Percentiles rank a stretch among this genome's conserved stretches.
Evolutionary conservation across 139 green algal species (phyloP).

Genomic region (Coccomyxa sp.): DNA sequence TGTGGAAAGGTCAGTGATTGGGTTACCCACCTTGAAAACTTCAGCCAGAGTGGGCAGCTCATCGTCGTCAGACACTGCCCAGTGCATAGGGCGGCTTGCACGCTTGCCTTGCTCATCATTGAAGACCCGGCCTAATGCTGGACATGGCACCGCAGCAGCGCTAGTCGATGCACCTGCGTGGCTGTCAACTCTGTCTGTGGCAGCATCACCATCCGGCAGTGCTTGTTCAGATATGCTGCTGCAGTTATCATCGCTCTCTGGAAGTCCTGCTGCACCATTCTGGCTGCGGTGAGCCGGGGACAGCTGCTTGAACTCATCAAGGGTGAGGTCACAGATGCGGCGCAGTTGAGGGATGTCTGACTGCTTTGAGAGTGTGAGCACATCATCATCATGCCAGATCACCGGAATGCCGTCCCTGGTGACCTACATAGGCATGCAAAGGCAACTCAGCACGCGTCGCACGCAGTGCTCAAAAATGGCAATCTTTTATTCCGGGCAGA

Average conservation of each 20-base stretch:
- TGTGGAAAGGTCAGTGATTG: background rate
- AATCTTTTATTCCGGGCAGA: background rate
- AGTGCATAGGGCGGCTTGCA: slow-evolving; percentile 7
- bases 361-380: slow-evolving; percentile 40
- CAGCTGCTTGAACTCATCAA: slow-evolving; percentile 59
- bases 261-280: background rate
- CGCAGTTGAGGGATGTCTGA: slow-evolving; percentile 11
- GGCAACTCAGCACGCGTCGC: background rate
- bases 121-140: slow-evolving; percentile 2
- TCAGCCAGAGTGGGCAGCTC: slow-evolving; percentile 64
- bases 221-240: background rate
- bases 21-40: slow-evolving; percentile 11
- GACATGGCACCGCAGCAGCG: background rate
- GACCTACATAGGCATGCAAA: slow-evolving; percentile 31
- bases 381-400: slow-evolving; percentile 79
- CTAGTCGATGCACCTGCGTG: background rate
- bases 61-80: slow-evolving; percentile 59
- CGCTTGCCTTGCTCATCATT: background rate
- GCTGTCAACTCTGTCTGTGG: background rate
- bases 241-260: background rate
- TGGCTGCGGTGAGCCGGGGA: background rate
- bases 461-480: background rate
- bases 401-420: slow-evolving; percentile 70
- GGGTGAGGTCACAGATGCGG: slow-evolving; percentile 53
- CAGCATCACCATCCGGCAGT: background rate